Base-by-base conservation (phyloP, 2,329 filamentous ascomycete species). In the Juglanconis sp. region DNA sequence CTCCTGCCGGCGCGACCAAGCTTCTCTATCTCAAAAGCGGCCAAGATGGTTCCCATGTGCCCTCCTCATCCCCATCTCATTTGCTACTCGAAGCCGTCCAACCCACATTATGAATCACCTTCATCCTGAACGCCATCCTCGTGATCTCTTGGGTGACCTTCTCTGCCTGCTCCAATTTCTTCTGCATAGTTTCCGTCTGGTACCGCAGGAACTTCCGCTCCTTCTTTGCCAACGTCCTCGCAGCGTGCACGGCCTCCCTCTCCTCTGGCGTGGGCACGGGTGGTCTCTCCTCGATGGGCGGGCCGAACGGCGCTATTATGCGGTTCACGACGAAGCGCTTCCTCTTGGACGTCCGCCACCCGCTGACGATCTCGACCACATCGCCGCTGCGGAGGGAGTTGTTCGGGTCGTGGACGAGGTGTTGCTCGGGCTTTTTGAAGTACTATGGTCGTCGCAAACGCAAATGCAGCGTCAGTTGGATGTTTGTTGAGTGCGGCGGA, bases 331-430 rank as follows among this genome's bases (percentile, higher is more conserved):
- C 86, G 68, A 94, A 89, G 32, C 85, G 84, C 67, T 93, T 91
- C 64, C 80, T 77, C 64, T 85, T 85, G 46, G 84, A 86, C 6
- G 83, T 84, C 56, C 85, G 84, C 81, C 82, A 87, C 59, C 87
- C 87, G 5, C 86, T 81, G 7, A 80, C 79, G 67, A 94, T 90
- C 64, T 86, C 81, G 34, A 95, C 85, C 3, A 94, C 84, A 72
- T 95, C 91, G 70, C 91, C 91, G 54, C 83, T 82, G 60, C 87
- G 82, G 42, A 92, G 81, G 32, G 89, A 92, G 66, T 86, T 84
- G 72, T 85, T 85, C 34, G 91, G 91, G 73, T 95, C 91, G 77
- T 92, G 89, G 42, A 93, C 90, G 35, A 94, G 84, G 71, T 88
- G 82, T 65, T 85, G 82, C 65, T 81, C 79, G 30, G 84, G 83